A percentile compares a stretch with the other conserved stretches of the same genome.
phyloP scores from a whole-genome alignment of 2,329 filamentous ascomycete genomes.

The Elsinoe batatas region DNA sequence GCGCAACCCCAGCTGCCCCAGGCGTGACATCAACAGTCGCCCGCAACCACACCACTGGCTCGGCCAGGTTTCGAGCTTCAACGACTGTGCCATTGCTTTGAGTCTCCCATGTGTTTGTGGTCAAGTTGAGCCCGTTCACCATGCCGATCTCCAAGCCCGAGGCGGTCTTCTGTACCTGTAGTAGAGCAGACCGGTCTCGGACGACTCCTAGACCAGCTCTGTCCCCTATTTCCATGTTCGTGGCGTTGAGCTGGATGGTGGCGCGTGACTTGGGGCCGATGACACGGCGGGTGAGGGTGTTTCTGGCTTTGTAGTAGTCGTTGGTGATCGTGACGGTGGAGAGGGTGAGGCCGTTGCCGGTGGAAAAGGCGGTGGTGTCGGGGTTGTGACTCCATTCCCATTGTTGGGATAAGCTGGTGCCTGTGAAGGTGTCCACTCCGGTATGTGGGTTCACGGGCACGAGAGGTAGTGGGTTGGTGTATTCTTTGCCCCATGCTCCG shows the following conservation, averaged over 20 bases:
- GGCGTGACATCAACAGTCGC: not conserved
- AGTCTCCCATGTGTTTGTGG: not conserved
- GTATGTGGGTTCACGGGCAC: conserved; percentile 26
- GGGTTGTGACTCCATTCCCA: conserved; percentile 59
- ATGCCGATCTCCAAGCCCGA: not conserved
- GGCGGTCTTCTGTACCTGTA: not conserved
- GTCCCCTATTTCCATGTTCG: conserved; percentile 43
- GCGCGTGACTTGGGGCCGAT: conserved; percentile 34
- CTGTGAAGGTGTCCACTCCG: conserved; percentile 40
- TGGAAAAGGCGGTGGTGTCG: conserved; percentile 37
- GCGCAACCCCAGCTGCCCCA: not conserved
- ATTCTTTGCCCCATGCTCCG: conserved; percentile 38
- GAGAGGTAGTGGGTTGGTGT: conserved; percentile 22
- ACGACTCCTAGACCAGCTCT: conserved; percentile 44
- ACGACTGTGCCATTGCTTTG: not conserved
- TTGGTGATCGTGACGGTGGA: conserved; percentile 43
- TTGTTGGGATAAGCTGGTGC: conserved; percentile 32
- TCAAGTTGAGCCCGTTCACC: not conserved
- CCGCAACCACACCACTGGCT: not conserved
- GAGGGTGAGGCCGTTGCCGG: conserved; percentile 39
- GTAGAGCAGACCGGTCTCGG: conserved; percentile 31
- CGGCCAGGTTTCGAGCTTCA: not conserved
- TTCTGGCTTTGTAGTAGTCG: conserved; percentile 37
- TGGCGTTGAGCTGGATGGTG: conserved; percentile 43
- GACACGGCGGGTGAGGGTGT: conserved; percentile 35